A percentile compares a stretch with the other conserved stretches of the same genome.
These are phyloP conservation scores for Sphaerosporella brunnea DNA, from an alignment of 495 filamentous ascomycete genomes.

Conservation along the genomic window DNA sequence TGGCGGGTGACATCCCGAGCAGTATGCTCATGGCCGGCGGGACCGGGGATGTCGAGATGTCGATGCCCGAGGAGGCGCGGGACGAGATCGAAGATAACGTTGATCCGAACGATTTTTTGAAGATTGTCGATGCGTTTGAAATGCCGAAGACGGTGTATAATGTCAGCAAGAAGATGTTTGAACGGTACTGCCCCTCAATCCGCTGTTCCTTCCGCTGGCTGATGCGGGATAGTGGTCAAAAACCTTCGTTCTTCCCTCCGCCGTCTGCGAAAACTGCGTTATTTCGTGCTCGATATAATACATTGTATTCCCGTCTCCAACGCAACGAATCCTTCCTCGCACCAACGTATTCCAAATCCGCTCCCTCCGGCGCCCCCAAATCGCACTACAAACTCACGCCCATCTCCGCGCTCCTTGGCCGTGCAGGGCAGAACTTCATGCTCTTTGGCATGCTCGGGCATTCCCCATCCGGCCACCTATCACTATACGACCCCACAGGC, in stretches of 20 bases:
- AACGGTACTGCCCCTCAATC: constrained; percentile 36
- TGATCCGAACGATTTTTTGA: constrained; percentile 19
- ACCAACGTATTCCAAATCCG: constrained; percentile 43
- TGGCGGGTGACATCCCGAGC: constrained; percentile 7
- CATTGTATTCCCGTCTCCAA: constrained; percentile 76
- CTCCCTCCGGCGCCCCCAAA: constrained; percentile 35
- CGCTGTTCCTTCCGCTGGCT: constrained; percentile 8
- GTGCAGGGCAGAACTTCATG: constrained; percentile 68
- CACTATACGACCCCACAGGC: constrained; percentile 70
- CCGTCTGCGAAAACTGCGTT: constrained; percentile 65
- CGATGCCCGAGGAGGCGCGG: constrained; percentile 41
- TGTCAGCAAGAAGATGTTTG: constrained; percentile 75
- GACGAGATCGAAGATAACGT: constrained; percentile 23
- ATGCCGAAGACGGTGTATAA: constrained; percentile 79
- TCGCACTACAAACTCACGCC: constrained; percentile 78
- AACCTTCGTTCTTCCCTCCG: constrained; percentile 59
- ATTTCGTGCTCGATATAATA: constrained; percentile 75
- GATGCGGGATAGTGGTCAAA: constrained; percentile 33
- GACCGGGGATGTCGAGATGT: constrained; percentile 43
- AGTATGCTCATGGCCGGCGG: constrained; percentile 35
- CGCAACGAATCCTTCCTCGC: constrained; percentile 87
- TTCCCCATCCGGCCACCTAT: constrained; percentile 64
- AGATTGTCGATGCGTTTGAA: constrained; percentile 29
- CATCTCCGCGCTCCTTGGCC: constrained; percentile 81
- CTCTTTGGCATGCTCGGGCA: constrained; percentile 68